phyloP scores from a whole-genome alignment of 176 grass and related monocot species.

The Musa schizocarpa region DNA sequence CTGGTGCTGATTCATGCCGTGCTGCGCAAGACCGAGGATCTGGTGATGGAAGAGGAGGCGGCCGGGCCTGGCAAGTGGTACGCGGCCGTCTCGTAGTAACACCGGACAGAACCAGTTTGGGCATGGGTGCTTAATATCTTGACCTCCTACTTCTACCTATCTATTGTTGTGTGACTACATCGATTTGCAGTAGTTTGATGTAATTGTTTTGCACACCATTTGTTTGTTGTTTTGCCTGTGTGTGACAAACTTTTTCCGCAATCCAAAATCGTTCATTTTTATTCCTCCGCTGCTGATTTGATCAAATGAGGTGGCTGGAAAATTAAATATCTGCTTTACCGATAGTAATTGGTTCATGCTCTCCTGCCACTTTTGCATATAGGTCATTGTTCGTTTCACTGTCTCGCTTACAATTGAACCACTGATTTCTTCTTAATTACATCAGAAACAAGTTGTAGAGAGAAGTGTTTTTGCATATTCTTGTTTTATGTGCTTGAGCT shows the following conservation, averaged over 20 bases:
- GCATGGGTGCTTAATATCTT: neutral
- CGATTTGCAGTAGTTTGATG: neutral
- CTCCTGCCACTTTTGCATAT: neutral
- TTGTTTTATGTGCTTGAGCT: neutral
- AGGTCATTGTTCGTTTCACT: neutral
- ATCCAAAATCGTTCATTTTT: neutral
- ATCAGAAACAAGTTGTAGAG: neutral
- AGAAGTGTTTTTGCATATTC: no score
- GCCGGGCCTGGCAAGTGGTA: conserved; percentile 5
- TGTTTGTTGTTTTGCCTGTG: neutral
- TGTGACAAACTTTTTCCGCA: neutral
- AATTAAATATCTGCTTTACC: neutral
- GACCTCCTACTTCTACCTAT: neutral
- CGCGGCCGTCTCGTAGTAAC: conserved; percentile 1
- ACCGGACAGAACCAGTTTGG: neutral
- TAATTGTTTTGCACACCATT: neutral
- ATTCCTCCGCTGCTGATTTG: neutral
- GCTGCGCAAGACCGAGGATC: conserved; percentile 17
- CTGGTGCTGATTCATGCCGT: conserved; percentile 24
- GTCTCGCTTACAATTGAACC: neutral
- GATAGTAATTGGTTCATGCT: neutral
- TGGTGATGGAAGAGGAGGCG: conserved; percentile 18
- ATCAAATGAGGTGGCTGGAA: neutral
- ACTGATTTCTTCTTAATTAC: neutral
- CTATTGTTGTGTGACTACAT: neutral